These are phyloP conservation scores for Bryopsis sp. DNA, from an alignment of 139 green algal genomes.

Conservation along the genomic window DNA sequence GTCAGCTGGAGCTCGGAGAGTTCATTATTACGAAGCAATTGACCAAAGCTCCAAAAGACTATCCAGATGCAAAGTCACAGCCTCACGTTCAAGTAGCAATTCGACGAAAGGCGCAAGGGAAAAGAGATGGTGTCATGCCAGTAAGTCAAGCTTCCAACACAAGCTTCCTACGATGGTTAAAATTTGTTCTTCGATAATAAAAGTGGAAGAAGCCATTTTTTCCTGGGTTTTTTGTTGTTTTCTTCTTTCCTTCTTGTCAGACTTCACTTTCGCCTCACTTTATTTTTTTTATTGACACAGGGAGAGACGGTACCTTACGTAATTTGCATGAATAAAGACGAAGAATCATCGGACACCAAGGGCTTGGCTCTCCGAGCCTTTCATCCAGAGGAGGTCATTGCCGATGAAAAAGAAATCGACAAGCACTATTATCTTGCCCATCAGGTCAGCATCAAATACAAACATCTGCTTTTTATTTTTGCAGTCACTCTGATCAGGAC, in stretches of 20 bases:
- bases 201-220: too few relatives aligned
- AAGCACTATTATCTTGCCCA: constrained; percentile 6
- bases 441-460: too few relatives aligned
- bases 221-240: too few relatives aligned
- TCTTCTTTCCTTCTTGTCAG: too few relatives aligned
- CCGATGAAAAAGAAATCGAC: constrained; percentile 47
- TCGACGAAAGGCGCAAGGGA: constrained; percentile 52
- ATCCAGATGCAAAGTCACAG: constrained; percentile 88
- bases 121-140: constrained; percentile 64
- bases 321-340: constrained; percentile 71
- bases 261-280: too few relatives aligned
- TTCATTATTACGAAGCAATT: constrained; percentile 97
- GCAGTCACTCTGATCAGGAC: too few relatives aligned
- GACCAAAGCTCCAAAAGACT: constrained; percentile 88
- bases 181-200: too few relatives aligned
- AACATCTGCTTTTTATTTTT: too few relatives aligned
- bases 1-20: constrained; percentile 63
- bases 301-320: constrained; percentile 96
- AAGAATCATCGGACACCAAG: too few relatives aligned
- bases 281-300: too few relatives aligned
- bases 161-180: too few relatives aligned
- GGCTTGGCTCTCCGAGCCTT: constrained; percentile 78
- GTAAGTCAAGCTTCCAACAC: too few relatives aligned
- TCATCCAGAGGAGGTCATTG: constrained; percentile 82
- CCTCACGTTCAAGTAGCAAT: constrained; percentile 91